These are phyloP conservation scores for Floccularia luteovirens DNA, from an alignment of 768 basidiomycete genomes.

Conservation along the genomic window DNA sequence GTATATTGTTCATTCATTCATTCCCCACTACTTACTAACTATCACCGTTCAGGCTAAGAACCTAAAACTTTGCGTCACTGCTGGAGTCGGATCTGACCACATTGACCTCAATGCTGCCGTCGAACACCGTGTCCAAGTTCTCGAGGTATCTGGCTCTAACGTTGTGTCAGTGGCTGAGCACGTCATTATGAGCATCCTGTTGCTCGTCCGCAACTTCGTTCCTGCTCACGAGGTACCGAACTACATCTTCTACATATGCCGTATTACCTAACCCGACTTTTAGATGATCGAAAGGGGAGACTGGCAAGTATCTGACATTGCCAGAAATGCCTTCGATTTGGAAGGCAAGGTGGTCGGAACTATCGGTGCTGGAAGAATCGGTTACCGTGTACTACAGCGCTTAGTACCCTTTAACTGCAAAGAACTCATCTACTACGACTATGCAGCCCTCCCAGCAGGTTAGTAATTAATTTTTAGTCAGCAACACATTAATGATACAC, in stretches of 20 bases:
- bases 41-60: constrained; percentile 59
- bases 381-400: constrained; percentile 80
- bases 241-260: not conserved
- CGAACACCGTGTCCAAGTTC: constrained; percentile 69
- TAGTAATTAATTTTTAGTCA: constrained; percentile 5
- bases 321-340: constrained; percentile 80
- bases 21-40: not conserved
- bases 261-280: not conserved
- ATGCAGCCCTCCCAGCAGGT: constrained; percentile 64
- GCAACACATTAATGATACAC: not conserved
- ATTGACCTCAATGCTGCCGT: constrained; percentile 87
- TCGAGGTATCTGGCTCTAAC: constrained; percentile 84
- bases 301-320: constrained; percentile 82
- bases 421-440: constrained; percentile 88
- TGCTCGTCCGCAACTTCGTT: constrained; percentile 85
- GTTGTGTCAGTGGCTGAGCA: constrained; percentile 91
- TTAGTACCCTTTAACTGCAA: constrained; percentile 81
- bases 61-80: constrained; percentile 84
- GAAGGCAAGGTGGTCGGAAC: constrained; percentile 91
- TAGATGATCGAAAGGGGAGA: constrained; percentile 80
- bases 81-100: constrained; percentile 88
- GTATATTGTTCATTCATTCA: constrained; percentile 18
- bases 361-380: constrained; percentile 76
- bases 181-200: constrained; percentile 84
- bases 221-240: constrained; percentile 79